Conservation (phyloP, 2,329 filamentous ascomycete genomes). For the Clonostachys rhizophaga region DNA sequence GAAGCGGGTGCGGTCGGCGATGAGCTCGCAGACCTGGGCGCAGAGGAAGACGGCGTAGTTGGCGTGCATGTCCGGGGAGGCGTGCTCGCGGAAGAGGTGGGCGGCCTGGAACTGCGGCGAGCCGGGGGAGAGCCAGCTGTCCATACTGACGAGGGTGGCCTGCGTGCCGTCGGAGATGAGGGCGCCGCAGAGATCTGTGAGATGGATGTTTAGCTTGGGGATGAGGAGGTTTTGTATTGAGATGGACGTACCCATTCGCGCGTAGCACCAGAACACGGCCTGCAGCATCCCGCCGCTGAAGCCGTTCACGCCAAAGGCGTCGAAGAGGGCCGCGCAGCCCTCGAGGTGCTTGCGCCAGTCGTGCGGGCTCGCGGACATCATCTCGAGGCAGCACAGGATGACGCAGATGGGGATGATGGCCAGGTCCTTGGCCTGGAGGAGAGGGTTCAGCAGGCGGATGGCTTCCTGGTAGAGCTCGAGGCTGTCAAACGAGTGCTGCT, state of each 20-base stretch:
- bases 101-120: constrained; percentile 25
- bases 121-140: constrained; percentile 39
- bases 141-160: constrained; percentile 40
- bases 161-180: constrained; percentile 49
- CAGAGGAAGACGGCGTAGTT: constrained; percentile 56
- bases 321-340: constrained; percentile 50
- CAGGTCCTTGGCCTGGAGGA: constrained; percentile 22
- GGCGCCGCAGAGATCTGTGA: constrained; percentile 46
- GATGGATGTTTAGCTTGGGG: neutral
- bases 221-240: neutral
- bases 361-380: constrained; percentile 31
- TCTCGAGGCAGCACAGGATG: constrained; percentile 33
- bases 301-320: constrained; percentile 46
- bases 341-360: constrained; percentile 54
- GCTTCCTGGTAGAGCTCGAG: constrained; percentile 51
- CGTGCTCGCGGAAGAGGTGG: constrained; percentile 22
- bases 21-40: constrained; percentile 44
- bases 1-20: constrained; percentile 41
- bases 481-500: constrained; percentile 40
- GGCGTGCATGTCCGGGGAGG: constrained; percentile 47
- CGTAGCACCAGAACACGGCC: constrained; percentile 56
- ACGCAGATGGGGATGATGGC: constrained; percentile 28
- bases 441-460: constrained; percentile 33
- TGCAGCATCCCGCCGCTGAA: constrained; percentile 46
- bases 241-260: constrained; percentile 41